Evolutionary conservation across 1,284 basidiomycete species (phyloP).

Genomic region (Cryptococcus sp.): DNA sequence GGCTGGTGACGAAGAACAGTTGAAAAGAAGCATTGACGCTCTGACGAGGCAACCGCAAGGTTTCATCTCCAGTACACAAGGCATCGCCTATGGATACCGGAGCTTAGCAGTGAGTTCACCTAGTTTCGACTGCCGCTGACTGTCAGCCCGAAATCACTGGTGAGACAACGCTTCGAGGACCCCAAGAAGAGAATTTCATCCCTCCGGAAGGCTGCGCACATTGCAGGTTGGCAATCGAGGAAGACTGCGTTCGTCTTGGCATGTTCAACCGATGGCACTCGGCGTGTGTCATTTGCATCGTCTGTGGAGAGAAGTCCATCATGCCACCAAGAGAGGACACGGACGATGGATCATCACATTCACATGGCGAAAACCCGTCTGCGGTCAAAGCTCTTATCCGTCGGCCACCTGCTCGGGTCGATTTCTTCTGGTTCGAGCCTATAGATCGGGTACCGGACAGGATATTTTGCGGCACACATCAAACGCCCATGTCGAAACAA

Average conservation of each 20-base stretch:
- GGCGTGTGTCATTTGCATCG: slow-evolving; percentile 78
- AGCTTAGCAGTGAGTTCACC: slow-evolving; percentile 65
- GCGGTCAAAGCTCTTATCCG: slow-evolving; percentile 47
- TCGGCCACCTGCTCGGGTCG: slow-evolving; percentile 74
- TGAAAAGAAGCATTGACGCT: slow-evolving; percentile 44
- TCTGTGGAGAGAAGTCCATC: slow-evolving; percentile 76
- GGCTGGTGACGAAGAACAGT: slow-evolving; percentile 39
- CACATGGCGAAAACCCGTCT: slow-evolving; percentile 11
- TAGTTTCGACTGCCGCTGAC: slow-evolving; percentile 5
- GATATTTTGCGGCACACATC: slow-evolving; percentile 78
- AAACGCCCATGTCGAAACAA: slow-evolving; percentile 62
- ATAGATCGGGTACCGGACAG: slow-evolving; percentile 54
- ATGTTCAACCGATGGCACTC: slow-evolving; percentile 97
- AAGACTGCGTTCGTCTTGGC: slow-evolving; percentile 91
- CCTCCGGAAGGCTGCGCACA: slow-evolving; percentile 81
- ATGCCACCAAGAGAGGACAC: slow-evolving; percentile 52
- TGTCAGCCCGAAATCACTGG: slow-evolving; percentile 73
- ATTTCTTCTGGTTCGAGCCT: slow-evolving; percentile 71
- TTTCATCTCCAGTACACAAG: slow-evolving; percentile 69
- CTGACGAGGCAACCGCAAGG: slow-evolving; percentile 46
- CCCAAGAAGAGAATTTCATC: slow-evolving; percentile 44
- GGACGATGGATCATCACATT: slow-evolving; percentile 31
- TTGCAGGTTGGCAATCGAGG: slow-evolving; percentile 89
- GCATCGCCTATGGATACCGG: slow-evolving; percentile 74
- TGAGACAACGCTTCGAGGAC: slow-evolving; percentile 70